Percentiles rank a stretch among this genome's conserved stretches.
Conservation (phyloP, 2,329 filamentous ascomycete species). For the Trichoderma lentiforme region DNA sequence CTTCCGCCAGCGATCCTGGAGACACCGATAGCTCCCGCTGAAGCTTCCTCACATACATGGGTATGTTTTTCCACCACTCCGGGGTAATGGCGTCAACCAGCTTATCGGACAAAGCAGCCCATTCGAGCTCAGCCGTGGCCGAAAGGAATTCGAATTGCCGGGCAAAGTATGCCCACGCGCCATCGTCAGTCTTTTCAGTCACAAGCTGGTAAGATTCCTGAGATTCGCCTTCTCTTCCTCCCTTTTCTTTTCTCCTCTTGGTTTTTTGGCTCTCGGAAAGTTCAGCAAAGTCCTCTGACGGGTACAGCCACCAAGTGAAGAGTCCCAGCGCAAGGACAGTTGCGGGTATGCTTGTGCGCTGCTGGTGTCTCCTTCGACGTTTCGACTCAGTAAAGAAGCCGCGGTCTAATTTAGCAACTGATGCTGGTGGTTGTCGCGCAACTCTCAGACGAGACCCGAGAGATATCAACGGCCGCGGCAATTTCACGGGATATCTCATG, state of each 20-base stretch:
- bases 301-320: conserved; percentile 44
- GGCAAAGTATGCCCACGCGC: conserved; percentile 49
- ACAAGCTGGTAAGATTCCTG: conserved; percentile 5
- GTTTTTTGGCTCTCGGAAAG: conserved; percentile 26
- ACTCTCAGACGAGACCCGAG: background rate
- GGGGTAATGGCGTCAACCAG: conserved; percentile 73
- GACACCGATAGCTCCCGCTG: conserved; percentile 84
- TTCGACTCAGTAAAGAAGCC: conserved; percentile 22
- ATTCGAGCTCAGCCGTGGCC: conserved; percentile 52
- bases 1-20: conserved; percentile 82
- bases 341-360: conserved; percentile 28
- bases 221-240: conserved; percentile 22
- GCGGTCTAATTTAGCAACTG: conserved; percentile 23
- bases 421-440: conserved; percentile 4
- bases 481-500: conserved; percentile 19
- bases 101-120: conserved; percentile 52
- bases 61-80: conserved; percentile 75
- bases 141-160: conserved; percentile 52
- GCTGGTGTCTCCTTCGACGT: conserved; percentile 18
- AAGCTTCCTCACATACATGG: conserved; percentile 74
- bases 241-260: conserved; percentile 11
- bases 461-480: conserved; percentile 18
- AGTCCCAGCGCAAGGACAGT: conserved; percentile 36
- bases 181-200: conserved; percentile 27
- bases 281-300: conserved; percentile 41